A percentile compares a stretch with the other conserved stretches of the same genome.
phyloP scores from a whole-genome alignment of 352 stramenopile genomes.

The Achlya hypogyna region DNA sequence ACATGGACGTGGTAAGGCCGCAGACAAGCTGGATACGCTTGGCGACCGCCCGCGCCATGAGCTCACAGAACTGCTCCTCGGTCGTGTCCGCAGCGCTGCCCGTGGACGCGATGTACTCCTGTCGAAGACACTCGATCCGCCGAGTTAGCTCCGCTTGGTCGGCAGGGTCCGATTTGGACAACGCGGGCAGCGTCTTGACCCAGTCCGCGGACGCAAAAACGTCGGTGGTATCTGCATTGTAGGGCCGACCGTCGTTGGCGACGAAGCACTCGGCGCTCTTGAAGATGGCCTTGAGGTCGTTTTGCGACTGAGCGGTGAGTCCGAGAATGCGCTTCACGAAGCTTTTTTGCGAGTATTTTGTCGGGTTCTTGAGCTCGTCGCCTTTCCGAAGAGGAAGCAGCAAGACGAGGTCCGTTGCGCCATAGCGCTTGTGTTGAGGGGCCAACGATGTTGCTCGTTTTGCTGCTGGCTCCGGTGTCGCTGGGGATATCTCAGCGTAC shows the following conservation, averaged over 20 bases:
- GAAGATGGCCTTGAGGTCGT: constrained; percentile 56
- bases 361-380: constrained; percentile 52
- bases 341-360: constrained; percentile 47
- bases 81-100: constrained; percentile 36
- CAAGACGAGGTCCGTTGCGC: too few species aligned
- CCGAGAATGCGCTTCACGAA: constrained; percentile 64
- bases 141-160: constrained; percentile 35
- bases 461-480: too few species aligned
- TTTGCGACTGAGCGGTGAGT: constrained; percentile 38
- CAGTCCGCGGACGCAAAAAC: neutral
- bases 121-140: constrained; percentile 10
- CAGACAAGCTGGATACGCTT: constrained; percentile 66
- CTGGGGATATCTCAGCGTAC: too few species aligned
- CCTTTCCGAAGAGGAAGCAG: constrained; percentile 41
- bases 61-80: constrained; percentile 55
- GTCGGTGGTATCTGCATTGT: neutral
- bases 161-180: constrained; percentile 24
- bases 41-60: constrained; percentile 50
- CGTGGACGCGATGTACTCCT: constrained; percentile 51
- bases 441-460: too few species aligned
- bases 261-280: constrained; percentile 61
- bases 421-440: too few species aligned
- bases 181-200: neutral
- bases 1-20: constrained; percentile 71
- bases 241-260: constrained; percentile 43